Evolutionary conservation across 208 protist species (phyloP).

Genomic region (Leishmania martiniquensis): DNA sequence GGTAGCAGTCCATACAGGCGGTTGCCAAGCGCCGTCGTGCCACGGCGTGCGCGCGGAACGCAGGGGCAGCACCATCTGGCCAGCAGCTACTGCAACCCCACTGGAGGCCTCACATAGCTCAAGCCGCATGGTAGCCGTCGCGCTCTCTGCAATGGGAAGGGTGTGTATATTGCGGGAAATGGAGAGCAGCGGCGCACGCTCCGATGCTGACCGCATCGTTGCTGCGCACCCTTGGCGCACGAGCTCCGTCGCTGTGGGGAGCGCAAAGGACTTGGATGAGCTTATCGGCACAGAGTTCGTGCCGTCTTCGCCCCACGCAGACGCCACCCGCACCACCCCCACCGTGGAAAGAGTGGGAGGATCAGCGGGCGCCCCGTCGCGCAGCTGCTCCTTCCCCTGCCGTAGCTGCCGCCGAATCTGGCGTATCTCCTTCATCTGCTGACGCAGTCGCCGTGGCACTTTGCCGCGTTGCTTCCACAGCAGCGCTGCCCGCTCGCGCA

Average conservation of each 20-base stretch:
- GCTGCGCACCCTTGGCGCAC: neutral
- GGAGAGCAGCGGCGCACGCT: neutral
- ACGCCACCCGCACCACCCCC: constrained; percentile 4
- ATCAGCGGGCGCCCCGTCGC: neutral
- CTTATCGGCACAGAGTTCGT: neutral
- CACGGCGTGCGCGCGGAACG: neutral
- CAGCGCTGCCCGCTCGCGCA: constrained; percentile 14
- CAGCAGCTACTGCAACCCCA: neutral
- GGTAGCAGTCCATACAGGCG: neutral
- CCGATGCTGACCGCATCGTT: neutral
- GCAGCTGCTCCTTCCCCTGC: neutral
- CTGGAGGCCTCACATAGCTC: constrained; percentile 1
- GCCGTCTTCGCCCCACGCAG: neutral
- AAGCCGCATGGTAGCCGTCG: neutral
- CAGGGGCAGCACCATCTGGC: constrained; percentile 2
- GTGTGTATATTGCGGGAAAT: neutral
- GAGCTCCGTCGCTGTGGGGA: constrained; percentile 1
- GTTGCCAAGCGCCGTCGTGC: neutral
- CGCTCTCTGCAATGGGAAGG: neutral
- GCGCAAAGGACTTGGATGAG: constrained; percentile 6
- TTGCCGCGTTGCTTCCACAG: constrained; percentile 12
- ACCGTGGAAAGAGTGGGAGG: neutral
- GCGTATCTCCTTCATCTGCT: constrained; percentile 22
- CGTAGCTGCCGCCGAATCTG: constrained; percentile 18
- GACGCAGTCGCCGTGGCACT: constrained; percentile 21